Base-by-base conservation (phyloP, 805 yeast genomes). In the Cyberlindnera sargentensis region DNA sequence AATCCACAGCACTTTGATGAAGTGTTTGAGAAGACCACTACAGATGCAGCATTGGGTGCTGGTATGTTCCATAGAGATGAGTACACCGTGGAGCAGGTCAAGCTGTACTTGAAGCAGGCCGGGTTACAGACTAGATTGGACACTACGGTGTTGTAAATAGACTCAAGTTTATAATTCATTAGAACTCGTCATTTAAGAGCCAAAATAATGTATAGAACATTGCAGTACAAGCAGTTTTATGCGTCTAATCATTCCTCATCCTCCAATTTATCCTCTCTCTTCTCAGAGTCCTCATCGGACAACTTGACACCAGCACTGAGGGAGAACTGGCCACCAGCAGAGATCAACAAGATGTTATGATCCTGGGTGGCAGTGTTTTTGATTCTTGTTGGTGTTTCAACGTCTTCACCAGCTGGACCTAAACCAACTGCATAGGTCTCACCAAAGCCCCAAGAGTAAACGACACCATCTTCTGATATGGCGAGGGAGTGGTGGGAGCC, bases 41-140 rank as follows among this genome's bases (percentile, higher is more conserved):
- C 93, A 1, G 99, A 93, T 66, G 99, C 99, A 36, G 98, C 99
- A 15, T 72, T 93, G 34, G 99, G 99, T 33, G 99, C 99, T 4
- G 99, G 99, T 36, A 84, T 93, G 82, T 93, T 93, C 72, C 99
- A 93, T 69, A 75, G 99, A 61, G 90, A 86, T 24, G 98, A 91
- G 57, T 93, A 84, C 64, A 80, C 87, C 9, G 97, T 93, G 15
- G 73, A 75, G 40, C 81, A 89, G 40, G 96, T 93, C 36, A 93
- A 93, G 64, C 61, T 73, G 28, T 80, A 74, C 51, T 72, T 91
- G 60, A 64, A 70, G 37, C 64, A 70, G 1, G 62, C 73, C 11
- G 86, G 84, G 0, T 72, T 87, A 58, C 77, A 77, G 47, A 95
- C 87, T n/a, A 76, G 96, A 63, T 68, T 82, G 48, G 90, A 83